Base-by-base conservation (phyloP, 345 rosid genomes). In the Eucalyptus leucophloia region DNA sequence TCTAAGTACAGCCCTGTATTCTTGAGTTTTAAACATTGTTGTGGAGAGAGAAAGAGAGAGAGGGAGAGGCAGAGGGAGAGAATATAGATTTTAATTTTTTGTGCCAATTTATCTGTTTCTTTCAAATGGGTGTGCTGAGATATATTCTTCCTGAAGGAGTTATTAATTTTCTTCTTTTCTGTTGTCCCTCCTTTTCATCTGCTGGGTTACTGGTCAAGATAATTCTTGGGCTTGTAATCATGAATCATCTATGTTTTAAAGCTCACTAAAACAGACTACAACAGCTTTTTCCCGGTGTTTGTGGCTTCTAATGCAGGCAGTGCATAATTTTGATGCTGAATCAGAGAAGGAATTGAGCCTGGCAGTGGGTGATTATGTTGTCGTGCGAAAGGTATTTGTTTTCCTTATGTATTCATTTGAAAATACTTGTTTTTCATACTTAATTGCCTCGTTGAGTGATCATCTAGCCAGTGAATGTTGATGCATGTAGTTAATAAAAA, bases 331-430 rank as follows among this genome's bases (percentile, higher is more conserved):
- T 88, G 81, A 88, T 80, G 97, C 98, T 83, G 97, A 94, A 87
- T 94, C 99, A n/a, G 99, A 97, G 91, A 97, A 97, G 92, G 99
- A 98, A 88, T 86, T 98, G 93, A 95, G 95, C 94, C 93, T 98
- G 95, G 90, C 93, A 4, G 93, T 92, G 86, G 99, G 99, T 88
- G 99, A 98, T 88, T 98, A 94, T 89, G 91, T 98, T 62, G 99
- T 98, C 81, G 99, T 98, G 69, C 93, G 99, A 88, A 93, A 98
- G 99, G 99, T 98, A 89, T 82, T 89, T 77, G 85, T 54, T 88
- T 67, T 86, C 81, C 49, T 42, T 24, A 37, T 72, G 51, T 19
- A 42, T 49, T 15, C 34, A 88, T 77, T 28, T 50, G 53, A 83
- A 85, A 86, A 58, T 40, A 77, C 85, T 77, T 24, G 16, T 77